Evolutionary conservation across 2,329 filamentous ascomycete species (phyloP).

Genomic region (Niveomyces coronatus): DNA sequence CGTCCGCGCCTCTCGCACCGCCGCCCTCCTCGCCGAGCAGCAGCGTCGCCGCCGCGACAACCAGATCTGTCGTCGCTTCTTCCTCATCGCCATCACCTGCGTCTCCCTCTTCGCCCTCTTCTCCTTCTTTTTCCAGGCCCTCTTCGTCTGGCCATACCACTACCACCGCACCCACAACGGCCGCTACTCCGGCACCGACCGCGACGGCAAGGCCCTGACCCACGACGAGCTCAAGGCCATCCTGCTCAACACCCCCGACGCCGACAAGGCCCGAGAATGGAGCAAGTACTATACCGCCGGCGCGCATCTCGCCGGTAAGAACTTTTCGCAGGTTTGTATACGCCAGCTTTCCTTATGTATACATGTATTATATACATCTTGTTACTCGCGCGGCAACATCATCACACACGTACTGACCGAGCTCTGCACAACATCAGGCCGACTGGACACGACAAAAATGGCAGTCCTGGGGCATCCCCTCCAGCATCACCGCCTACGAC

Average conservation of each 20-base stretch:
- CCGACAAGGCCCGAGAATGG: constrained; percentile 55
- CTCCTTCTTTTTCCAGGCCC: constrained; percentile 37
- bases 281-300: constrained; percentile 69
- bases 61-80: constrained; percentile 53
- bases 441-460: constrained; percentile 67
- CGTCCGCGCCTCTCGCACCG: constrained; percentile 51
- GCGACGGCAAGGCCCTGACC: constrained; percentile 18
- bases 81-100: constrained; percentile 49
- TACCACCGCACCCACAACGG: constrained; percentile 23
- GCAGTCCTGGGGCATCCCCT: constrained; percentile 58
- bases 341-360: too few species aligned
- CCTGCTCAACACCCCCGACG: constrained; percentile 47
- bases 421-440: constrained; percentile 33
- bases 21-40: constrained; percentile 22
- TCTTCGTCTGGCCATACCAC: constrained; percentile 29
- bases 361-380: too few species aligned
- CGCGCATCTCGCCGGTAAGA: constrained; percentile 66
- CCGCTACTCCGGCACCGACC: constrained; percentile 18
- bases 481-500: constrained; percentile 59
- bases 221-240: constrained; percentile 46
- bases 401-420: neutral
- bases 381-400: too few species aligned
- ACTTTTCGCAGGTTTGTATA: constrained; percentile 56
- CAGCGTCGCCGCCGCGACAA: constrained; percentile 47
- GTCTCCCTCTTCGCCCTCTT: constrained; percentile 41